Base-by-base conservation (phyloP, 2,329 filamentous ascomycete species). In the Microthyrium microscopicum region DNA sequence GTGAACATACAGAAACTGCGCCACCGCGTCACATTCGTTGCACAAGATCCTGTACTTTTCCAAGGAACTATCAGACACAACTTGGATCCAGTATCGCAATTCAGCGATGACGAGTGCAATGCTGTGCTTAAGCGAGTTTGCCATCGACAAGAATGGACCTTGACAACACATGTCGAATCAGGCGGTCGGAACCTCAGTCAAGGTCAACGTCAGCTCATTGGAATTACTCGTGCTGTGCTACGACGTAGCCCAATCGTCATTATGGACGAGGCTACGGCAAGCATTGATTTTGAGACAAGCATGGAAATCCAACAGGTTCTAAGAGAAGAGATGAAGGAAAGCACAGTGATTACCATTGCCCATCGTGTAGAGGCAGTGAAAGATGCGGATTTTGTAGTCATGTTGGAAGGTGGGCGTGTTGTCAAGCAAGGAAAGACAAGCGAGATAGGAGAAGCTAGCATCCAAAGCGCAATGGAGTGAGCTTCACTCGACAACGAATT, bases 31-130 rank as follows among this genome's bases (percentile, higher is more conserved):
- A 76, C 71, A 0, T 77, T 77, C 49, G 62, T 78, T 5, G 71
- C 73, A 0, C 73, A 78, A 47, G 73, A 78, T 32, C 72, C 73
- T 0, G 64, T 77, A 1, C 60, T 77, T 3, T 77, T 77, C 47
- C 66, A 70, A 0, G 72, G 72, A 3, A 66, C 56, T 8, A 64
- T 76, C 51, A 62, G 68, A 2, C 58, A 66, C 32, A 77, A 77
- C 40, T 63, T 77, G 18, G 72, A 77, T 35, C 70, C 73, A 0
- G 57, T 72, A 0, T 54, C 60, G 16, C 64, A 73, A 34, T 69
- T 70, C 48, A 54, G 58, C 2, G 66, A 73, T 44, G 53, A 52
- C 1, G 66, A 68, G 21, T 75, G 70, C 43, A 49, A 51, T 0
- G 49, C 57, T 1, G 66, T 73, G 0, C 52, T 77, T 4, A 46